phyloP scores from a whole-genome alignment of 75 land plant genomes.

The Cryptomeria japonica region DNA sequence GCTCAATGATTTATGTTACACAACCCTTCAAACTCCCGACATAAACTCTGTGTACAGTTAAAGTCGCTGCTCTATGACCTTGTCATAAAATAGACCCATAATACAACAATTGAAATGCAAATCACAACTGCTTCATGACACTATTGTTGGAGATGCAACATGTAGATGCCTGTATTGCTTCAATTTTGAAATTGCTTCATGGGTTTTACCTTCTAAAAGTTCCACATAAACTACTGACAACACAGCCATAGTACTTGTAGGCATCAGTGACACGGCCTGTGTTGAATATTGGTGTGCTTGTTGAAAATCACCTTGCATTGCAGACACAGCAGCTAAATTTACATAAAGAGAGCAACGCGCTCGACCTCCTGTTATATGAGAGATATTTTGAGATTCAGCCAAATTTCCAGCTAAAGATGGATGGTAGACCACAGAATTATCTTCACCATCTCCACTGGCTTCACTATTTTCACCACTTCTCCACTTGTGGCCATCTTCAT shows the following conservation, averaged over 20 bases:
- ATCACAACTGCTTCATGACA: background rate
- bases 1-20: conserved; percentile 18
- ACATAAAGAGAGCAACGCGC: conserved; percentile 65
- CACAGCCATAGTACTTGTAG: conserved; percentile 55
- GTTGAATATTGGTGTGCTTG: conserved; percentile 68
- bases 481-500: conserved; percentile 77
- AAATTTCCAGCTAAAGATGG: conserved; percentile 17
- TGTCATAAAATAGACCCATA: conserved; percentile 9
- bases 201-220: conserved; percentile 59
- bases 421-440: conserved; percentile 15
- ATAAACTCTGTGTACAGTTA: background rate
- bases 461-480: conserved; percentile 54
- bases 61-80: background rate
- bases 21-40: background rate
- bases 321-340: conserved; percentile 65
- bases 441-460: conserved; percentile 69
- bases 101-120: conserved; percentile 6
- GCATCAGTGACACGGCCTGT: conserved; percentile 53
- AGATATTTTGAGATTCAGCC: conserved; percentile 22
- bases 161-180: conserved; percentile 47
- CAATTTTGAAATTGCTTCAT: conserved; percentile 73
- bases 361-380: conserved; percentile 58
- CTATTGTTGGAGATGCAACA: background rate
- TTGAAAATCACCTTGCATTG: conserved; percentile 73
- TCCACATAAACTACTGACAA: conserved; percentile 80